Evolutionary conservation across 495 filamentous ascomycete species (phyloP), one percentile per base, ranked within the genome.

Genomic region (Penicillium lividum): DNA sequence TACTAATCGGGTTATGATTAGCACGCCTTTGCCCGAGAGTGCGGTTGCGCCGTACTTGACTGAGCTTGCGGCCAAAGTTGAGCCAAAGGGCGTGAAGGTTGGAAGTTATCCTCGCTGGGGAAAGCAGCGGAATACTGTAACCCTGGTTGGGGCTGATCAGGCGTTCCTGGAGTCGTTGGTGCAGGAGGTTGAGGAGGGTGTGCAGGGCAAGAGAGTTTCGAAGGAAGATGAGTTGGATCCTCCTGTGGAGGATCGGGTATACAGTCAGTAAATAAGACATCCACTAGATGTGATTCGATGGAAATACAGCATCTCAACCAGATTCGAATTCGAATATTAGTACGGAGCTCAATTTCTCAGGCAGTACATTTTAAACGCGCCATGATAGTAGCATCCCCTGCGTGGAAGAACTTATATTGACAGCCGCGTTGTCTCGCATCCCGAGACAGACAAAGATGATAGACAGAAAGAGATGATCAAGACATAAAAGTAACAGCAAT

Each of bases 101-200:
- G 94, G 94, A 7, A 95, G 91, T 68, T 98, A 98, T 74, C 94
- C 94, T 25, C 78, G 91, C 48, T 97, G 92, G 94, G 90, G 87
- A 0, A 93, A 89, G 79, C 85, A 85, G 64, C 80, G 82, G 29
- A 98, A 98, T 68, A 93, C 91, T 0, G 90, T 98, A 30, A 98
- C 94, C 27, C 76, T 98, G 28, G 93, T 97, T 16, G 94, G 94
- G 11, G 80, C 71, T 10, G 84, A 91, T 59, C 74, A 80, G 63
- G 84, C 77, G 13, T 85, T 74, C 56, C 79, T 91, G 69, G 85
- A 89, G 60, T 74, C 73, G 5, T 58, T 90, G 62, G 72, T 88
- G 18, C 57, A 73, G 6, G 83, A 87, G 64, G 85, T 90, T 22
- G 86, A 87, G 74, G 68, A 78, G 60, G 79, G 78, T 43, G 83